Evolutionary conservation across 768 basidiomycete genomes (phyloP), one percentile per base, ranked within the genome.

Genomic region (Pulveroboletus sp.): DNA sequence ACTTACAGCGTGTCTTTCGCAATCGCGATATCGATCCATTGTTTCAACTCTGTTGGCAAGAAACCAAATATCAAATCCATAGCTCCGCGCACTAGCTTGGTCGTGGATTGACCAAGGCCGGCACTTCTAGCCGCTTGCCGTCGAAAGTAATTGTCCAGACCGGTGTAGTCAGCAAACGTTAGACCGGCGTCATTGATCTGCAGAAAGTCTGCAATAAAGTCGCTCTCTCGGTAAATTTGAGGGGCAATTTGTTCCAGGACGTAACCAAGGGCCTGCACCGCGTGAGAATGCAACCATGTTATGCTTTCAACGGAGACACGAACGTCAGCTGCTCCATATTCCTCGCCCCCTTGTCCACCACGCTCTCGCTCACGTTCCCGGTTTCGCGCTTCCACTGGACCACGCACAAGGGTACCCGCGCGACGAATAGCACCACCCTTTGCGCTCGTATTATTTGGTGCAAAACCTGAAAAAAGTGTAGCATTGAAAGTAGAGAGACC

Each of bases 31-130:
- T 98, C 94, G 13, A 94, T 72, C 92, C 92, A 97, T 20, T 73
- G 70, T 67, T 87, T 90, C 51, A 97, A 49, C 63, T 95, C 94
- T 1, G 75, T 73, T 3, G 87, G 85, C 16, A 98, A 71, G 72
- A 95, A 98, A 8, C 94, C 93, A 65, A 97, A 98, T 44, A 97
- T 93, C 44, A 95, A 70, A 56, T 98, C 95, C 87, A 97, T 82
- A 24, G 93, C 90, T 3, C 85, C 85, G 17, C 91, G 82, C 25
- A 94, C 79, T 9, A 94, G 78, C 70, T 94, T 94, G 50, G 73
- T 62, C 23, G 92, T 93, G 7, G 80, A 69, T 45, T 77, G 76
- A 50, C 81, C 82, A 37, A 94, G 74, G 24, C 82, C 80, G 23
- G 76, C 77, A 43, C 80, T 74, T 23, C 90, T 76, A 6, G 85